phyloP scores from a whole-genome alignment of 176 grass and related monocot genomes.

The Otatea glauca region DNA sequence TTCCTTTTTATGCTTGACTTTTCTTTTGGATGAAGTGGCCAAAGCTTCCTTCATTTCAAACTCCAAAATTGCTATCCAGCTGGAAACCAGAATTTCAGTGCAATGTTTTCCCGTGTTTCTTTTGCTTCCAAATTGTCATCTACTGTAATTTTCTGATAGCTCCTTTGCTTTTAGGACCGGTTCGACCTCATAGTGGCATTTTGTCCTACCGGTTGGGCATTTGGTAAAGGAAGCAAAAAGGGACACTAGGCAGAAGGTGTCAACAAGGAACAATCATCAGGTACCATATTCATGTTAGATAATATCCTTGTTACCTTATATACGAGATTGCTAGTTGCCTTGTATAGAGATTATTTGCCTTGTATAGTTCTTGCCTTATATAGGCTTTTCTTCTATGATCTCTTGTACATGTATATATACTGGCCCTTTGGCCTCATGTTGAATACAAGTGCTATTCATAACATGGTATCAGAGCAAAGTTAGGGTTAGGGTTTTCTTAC shows the following conservation, averaged over 20 bases:
- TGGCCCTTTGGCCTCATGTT: too few species aligned
- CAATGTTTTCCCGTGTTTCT: not conserved
- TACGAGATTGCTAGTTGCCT: too few species aligned
- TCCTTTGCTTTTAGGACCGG: constrained; percentile 54
- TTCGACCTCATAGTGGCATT: constrained; percentile 93
- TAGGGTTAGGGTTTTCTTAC: too few species aligned
- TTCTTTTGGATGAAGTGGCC: not conserved
- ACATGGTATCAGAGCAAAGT: too few species aligned
- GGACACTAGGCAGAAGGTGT: constrained; percentile 79
- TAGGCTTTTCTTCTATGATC: too few species aligned
- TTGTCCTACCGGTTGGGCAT: constrained; percentile 95
- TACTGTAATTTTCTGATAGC: constrained; percentile 42
- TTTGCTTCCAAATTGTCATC: not conserved
- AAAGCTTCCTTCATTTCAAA: not conserved
- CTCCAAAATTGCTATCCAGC: not conserved
- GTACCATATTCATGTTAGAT: too few species aligned
- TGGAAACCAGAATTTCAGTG: constrained; percentile 10
- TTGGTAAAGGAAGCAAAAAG: constrained; percentile 82
- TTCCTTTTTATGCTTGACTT: not conserved
- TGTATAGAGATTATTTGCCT: too few species aligned
- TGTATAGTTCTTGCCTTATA: too few species aligned
- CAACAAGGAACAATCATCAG: constrained; percentile 91
- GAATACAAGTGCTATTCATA: too few species aligned
- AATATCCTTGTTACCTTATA: too few species aligned
- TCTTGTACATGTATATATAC: too few species aligned